Evolutionary conservation across 2,329 filamentous ascomycete genomes (phyloP).

Genomic region (Rosellinia necatrix): DNA sequence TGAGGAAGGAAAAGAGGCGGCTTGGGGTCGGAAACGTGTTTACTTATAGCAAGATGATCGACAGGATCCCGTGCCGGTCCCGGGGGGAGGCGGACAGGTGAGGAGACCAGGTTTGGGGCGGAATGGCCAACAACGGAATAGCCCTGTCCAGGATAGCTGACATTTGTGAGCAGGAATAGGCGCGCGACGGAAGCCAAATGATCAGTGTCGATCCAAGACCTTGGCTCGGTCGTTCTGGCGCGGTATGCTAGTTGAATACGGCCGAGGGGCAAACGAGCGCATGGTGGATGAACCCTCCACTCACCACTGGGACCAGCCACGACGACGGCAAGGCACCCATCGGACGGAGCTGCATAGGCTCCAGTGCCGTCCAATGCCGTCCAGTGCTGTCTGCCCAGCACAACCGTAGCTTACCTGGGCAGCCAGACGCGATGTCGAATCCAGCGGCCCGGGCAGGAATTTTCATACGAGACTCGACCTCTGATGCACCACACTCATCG

Average conservation of each 20-base stretch:
- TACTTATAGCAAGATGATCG: conserved; percentile 32
- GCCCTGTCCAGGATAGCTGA: conserved; percentile 8
- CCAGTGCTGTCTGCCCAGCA: too few species aligned
- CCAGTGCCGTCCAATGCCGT: too few species aligned
- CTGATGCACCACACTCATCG: not conserved
- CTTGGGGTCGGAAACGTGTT: conserved; percentile 27
- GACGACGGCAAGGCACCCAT: conserved; percentile 6
- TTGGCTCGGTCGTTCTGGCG: conserved; percentile 28
- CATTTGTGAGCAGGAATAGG: conserved; percentile 20
- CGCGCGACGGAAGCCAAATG: conserved; percentile 24
- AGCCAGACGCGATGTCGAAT: not conserved
- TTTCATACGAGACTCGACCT: too few species aligned
- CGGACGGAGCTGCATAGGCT: conserved; percentile 3
- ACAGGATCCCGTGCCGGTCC: conserved; percentile 21
- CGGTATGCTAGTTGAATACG: conserved; percentile 18
- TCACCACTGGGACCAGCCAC: conserved; percentile 1
- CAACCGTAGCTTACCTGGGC: too few species aligned
- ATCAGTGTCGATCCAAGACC: conserved; percentile 25
- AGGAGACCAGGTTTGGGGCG: conserved; percentile 15
- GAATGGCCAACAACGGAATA: conserved; percentile 21
- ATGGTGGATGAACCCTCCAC: not conserved
- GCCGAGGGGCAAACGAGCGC: conserved; percentile 19
- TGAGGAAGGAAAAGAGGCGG: conserved; percentile 17
- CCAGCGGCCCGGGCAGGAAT: not conserved
- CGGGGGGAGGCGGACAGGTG: conserved; percentile 13